These are phyloP conservation scores for Sclerotinia trifoliorum DNA, from an alignment of 2,329 filamentous ascomycete species.

Conservation along the genomic window DNA sequence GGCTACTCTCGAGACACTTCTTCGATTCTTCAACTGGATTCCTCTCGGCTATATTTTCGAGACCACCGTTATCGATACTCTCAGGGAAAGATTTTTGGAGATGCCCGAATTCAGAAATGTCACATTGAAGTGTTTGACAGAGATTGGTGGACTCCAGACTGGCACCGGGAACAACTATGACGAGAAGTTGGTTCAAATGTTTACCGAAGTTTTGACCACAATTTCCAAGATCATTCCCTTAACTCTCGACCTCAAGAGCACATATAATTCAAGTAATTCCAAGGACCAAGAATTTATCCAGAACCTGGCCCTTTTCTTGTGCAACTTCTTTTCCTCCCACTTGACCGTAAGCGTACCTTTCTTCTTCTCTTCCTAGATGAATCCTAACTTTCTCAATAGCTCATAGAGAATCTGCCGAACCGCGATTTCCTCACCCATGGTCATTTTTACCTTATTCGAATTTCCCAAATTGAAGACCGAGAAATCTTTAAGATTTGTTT, in stretches of 20 bases:
- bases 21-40: slow-evolving; percentile 99
- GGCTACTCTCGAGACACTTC: slow-evolving; percentile 91
- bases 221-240: slow-evolving; percentile 93
- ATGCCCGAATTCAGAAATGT: slow-evolving; percentile 95
- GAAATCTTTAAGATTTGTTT: slow-evolving; percentile 99
- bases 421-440: slow-evolving; percentile 91
- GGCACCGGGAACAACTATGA: slow-evolving; percentile 76
- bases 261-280: slow-evolving; percentile 87
- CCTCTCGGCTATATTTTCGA: slow-evolving; percentile 98
- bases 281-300: slow-evolving; percentile 97
- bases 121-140: slow-evolving; percentile 92
- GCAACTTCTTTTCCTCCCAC: slow-evolving; percentile 95
- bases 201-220: slow-evolving; percentile 90
- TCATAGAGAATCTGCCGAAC: slow-evolving; percentile 95
- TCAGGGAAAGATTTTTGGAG: slow-evolving; percentile 88
- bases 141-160: slow-evolving; percentile 92
- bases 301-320: slow-evolving; percentile 92
- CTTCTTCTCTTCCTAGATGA: background rate
- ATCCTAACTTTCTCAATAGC: slow-evolving; percentile 47
- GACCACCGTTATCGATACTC: slow-evolving; percentile 90
- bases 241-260: slow-evolving; percentile 83
- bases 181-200: slow-evolving; percentile 96
- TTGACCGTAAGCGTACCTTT: slow-evolving; percentile 60
- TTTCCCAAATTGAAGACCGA: slow-evolving; percentile 96
- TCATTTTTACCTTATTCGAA: slow-evolving; percentile 96